A percentile compares a stretch with the other conserved stretches of the same genome.
Evolutionary conservation across 768 basidiomycete species (phyloP).

Genomic region (Serendipita sp.): DNA sequence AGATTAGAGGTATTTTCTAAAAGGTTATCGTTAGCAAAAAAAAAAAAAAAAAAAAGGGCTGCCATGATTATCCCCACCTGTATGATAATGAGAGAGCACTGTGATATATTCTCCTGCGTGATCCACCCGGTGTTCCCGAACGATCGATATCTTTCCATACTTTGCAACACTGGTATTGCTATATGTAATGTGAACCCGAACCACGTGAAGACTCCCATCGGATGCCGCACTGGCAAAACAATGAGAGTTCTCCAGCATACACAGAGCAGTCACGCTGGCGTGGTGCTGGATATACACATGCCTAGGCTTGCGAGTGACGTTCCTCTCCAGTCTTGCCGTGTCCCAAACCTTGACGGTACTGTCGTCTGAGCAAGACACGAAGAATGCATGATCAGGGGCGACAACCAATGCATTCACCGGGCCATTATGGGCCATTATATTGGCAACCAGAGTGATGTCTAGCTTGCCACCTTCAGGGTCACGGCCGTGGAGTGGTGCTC

Average conservation of each 20-base stretch:
- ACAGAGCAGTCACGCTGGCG: constrained; percentile 50
- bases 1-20: constrained; percentile 65
- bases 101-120: constrained; percentile 66
- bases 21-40: neutral
- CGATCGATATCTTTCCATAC: constrained; percentile 60
- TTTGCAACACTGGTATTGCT: constrained; percentile 53
- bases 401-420: constrained; percentile 67
- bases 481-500: constrained; percentile 51
- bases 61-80: constrained; percentile 30
- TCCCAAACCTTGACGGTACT: constrained; percentile 30
- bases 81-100: constrained; percentile 64
- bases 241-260: constrained; percentile 71
- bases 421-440: constrained; percentile 70
- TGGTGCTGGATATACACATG: constrained; percentile 32
- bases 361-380: constrained; percentile 28
- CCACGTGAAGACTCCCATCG: constrained; percentile 29
- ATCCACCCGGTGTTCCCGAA: constrained; percentile 68
- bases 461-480: constrained; percentile 44
- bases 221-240: constrained; percentile 51
- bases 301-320: constrained; percentile 64
- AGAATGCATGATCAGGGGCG: constrained; percentile 89
- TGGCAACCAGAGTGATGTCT: constrained; percentile 70
- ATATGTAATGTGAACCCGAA: constrained; percentile 60
- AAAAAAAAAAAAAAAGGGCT: neutral
- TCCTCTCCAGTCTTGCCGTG: constrained; percentile 77